Base-by-base conservation (phyloP, 2,329 filamentous ascomycete genomes). In the Aureobasidium sp. region DNA sequence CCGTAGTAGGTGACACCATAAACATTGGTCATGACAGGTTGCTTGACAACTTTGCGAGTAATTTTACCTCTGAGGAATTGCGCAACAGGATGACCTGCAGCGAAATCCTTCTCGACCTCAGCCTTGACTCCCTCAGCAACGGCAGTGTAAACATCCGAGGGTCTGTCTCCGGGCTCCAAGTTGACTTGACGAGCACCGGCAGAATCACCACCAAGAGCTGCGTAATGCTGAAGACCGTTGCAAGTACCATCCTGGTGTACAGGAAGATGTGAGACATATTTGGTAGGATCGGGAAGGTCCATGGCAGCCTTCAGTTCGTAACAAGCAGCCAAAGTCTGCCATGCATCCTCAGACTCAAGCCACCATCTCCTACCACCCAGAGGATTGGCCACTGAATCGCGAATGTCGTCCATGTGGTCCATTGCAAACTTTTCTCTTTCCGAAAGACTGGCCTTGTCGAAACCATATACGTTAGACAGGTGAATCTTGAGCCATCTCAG, bases 11-110 rank as follows among this genome's bases (percentile, higher is more conserved):
- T 99, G 50, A 99, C 94, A 58, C 94, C 94, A 70, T 99, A 99
- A n/a, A 99, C 94, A 67, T 99, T 99, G 29, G 94, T 99, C 94
- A 99, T 99, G 71, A 99, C 94, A 0, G 94, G 97, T 74, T 97
- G 92, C 77, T 99, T 99, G 66, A 99, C 94, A n/a, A 97, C 89
- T 74, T 97, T 99, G 65, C 94, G 84, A 16, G 88, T 92, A 64
- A 99, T 88, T 70, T 90, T 91, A 57, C 88, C 91, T 13, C 88
- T 73, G 3, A 97, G 76, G 10, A 83, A 75, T 65, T 81, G 73
- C 0, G 89, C 93, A 48, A 86, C 71, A 1, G 75, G 66, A 61
- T 86, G 74, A 3, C 85, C 86, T 0, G 75, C 69, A 36, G 79
- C 77, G 5, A 83, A 81, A 62, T 97, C 94, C 68, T 84, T 76